phyloP scores from a whole-genome alignment of 768 basidiomycete species.

The Agrocybe pediades region DNA sequence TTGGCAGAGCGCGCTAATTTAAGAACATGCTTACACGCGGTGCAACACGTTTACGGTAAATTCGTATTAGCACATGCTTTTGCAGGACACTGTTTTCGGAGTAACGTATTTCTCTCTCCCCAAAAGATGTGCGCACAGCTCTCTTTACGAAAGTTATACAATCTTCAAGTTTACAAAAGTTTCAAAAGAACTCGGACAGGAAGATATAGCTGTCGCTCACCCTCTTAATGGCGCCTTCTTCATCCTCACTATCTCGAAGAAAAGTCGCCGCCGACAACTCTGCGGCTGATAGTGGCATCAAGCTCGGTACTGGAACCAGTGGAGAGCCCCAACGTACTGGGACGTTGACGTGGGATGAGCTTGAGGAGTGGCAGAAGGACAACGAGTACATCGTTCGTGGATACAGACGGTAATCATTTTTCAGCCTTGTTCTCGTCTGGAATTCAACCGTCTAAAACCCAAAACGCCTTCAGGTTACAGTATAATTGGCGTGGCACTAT shows the following conservation, averaged over 20 bases:
- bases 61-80: neutral
- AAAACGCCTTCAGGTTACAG: constrained; percentile 48
- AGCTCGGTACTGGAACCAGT: too few relatives aligned
- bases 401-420: constrained; percentile 60
- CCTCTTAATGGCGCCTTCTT: neutral
- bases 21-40: too few relatives aligned
- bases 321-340: constrained; percentile 2
- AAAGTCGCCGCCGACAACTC: too few relatives aligned
- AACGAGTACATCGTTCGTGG: constrained; percentile 74
- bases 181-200: too few relatives aligned
- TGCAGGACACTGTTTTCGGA: neutral
- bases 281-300: neutral
- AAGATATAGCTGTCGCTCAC: neutral
- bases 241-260: neutral
- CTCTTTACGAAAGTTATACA: neutral
- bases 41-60: too few relatives aligned
- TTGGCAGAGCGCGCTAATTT: too few relatives aligned
- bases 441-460: constrained; percentile 9
- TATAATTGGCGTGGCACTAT: constrained; percentile 65
- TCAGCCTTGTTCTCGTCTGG: neutral
- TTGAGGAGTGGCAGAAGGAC: constrained; percentile 71
- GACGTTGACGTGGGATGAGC: constrained; percentile 53
- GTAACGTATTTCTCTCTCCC: neutral
- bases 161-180: too few relatives aligned
- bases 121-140: neutral